phyloP scores from a whole-genome alignment of 371 early-diverging fungal species.

The Apophysomyces trapeziformis region DNA sequence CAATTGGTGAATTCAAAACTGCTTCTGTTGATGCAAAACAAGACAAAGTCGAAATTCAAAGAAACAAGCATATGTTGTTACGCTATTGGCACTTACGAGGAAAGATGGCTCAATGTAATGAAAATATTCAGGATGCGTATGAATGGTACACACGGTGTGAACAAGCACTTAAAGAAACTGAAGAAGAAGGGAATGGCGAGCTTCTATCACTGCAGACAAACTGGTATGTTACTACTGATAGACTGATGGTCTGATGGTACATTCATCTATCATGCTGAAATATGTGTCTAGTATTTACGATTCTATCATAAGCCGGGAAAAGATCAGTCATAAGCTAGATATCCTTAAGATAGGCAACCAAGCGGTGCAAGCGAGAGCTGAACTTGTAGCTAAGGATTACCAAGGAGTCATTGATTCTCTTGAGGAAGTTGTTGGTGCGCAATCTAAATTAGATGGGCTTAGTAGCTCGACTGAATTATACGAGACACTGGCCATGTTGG shows the following conservation, averaged over 20 bases:
- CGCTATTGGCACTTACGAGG: conserved; percentile 48
- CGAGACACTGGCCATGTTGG: conserved; percentile 33
- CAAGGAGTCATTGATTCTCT: conserved; percentile 48
- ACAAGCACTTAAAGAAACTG: conserved; percentile 15
- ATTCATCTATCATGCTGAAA: neutral
- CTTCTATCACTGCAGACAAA: conserved; percentile 25
- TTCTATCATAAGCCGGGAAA: conserved; percentile 24
- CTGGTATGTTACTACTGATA: conserved; percentile 35
- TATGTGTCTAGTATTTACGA: conserved; percentile 48
- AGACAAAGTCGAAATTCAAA: neutral
- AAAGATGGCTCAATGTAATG: conserved; percentile 50
- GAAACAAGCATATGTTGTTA: conserved; percentile 16
- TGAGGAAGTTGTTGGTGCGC: conserved; percentile 23
- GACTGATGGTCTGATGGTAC: neutral
- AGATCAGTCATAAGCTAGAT: conserved; percentile 37
- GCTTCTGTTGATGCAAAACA: neutral
- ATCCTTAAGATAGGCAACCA: conserved; percentile 32
- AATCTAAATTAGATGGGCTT: conserved; percentile 1
- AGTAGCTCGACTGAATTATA: conserved; percentile 27
- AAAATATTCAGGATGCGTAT: conserved; percentile 49
- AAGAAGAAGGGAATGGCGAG: neutral
- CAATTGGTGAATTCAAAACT: conserved; percentile 3
- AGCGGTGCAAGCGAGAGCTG: conserved; percentile 41
- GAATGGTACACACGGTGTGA: conserved; percentile 45
- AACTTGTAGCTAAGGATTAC: conserved; percentile 48